Conservation (phyloP, 768 basidiomycete genomes). For the Boletus sp. region DNA sequence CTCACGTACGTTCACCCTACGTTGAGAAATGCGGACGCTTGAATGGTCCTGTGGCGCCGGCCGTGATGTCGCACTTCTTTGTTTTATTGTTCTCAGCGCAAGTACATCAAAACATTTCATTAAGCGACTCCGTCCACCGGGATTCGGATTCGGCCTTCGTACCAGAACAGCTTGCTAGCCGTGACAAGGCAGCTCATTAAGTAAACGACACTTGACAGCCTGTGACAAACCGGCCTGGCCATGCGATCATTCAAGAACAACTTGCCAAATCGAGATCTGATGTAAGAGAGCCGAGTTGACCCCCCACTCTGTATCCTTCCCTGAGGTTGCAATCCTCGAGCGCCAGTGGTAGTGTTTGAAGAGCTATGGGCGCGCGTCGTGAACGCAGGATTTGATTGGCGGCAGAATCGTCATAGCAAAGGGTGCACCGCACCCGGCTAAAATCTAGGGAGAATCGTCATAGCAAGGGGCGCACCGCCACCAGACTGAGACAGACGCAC, state of each 20-base stretch:
- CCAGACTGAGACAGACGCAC: too few relatives aligned
- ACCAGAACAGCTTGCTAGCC: neutral
- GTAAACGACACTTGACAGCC: neutral
- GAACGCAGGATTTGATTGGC: neutral
- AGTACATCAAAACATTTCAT: neutral
- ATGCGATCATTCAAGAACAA: neutral
- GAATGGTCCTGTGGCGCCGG: constrained; percentile 14
- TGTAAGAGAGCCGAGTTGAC: neutral
- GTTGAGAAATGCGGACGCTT: constrained; percentile 68
- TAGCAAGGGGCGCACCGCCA: too few relatives aligned
- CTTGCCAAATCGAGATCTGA: neutral
- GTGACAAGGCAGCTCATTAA: neutral
- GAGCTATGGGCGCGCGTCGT: neutral
- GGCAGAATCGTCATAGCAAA: neutral
- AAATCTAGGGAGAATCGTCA: too few relatives aligned
- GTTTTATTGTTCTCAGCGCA: neutral
- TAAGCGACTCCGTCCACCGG: neutral
- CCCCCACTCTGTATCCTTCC: too few relatives aligned
- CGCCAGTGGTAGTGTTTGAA: too few relatives aligned
- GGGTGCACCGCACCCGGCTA: neutral
- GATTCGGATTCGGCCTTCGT: neutral
- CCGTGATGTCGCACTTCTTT: neutral
- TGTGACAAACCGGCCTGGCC: neutral
- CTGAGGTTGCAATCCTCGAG: too few relatives aligned
- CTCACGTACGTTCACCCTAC: constrained; percentile 69